A percentile compares a stretch with the other conserved stretches of the same genome.
These are phyloP conservation scores for Polytrichum formosum DNA, from an alignment of 225 moss, liverwort and hornwort genomes.

Conservation along the genomic window DNA sequence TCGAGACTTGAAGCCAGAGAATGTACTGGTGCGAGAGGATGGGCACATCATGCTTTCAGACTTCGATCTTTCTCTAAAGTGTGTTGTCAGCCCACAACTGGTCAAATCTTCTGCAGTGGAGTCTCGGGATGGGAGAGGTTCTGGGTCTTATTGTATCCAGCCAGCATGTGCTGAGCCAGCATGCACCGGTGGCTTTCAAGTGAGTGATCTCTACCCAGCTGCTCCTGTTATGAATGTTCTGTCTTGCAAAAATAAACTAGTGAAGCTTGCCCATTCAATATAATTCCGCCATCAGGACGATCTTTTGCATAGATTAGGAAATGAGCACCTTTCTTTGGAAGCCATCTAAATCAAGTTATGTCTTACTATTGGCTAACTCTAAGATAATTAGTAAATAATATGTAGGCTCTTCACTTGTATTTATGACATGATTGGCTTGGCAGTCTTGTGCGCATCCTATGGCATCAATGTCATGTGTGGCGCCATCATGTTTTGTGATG, in stretches of 20 bases:
- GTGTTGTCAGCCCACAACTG: slow-evolving; percentile 80
- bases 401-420: too few relatives aligned
- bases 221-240: too few relatives aligned
- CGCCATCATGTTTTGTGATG: slow-evolving; percentile 56
- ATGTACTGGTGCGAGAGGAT: slow-evolving; percentile 88
- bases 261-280: too few relatives aligned
- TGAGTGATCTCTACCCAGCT: slow-evolving; percentile 8
- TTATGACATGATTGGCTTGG: slow-evolving; percentile 1
- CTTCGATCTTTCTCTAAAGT: slow-evolving; percentile 90
- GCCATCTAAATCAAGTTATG: too few relatives aligned
- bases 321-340: too few relatives aligned
- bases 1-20: slow-evolving; percentile 95
- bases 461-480: slow-evolving; percentile 43
- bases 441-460: slow-evolving; percentile 48
- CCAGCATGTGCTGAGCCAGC: slow-evolving; percentile 51
- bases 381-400: too few relatives aligned
- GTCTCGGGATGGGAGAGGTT: slow-evolving; percentile 39
- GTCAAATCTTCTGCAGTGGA: slow-evolving; percentile 48
- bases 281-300: too few relatives aligned
- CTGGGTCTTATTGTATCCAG: slow-evolving; percentile 40
- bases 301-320: too few relatives aligned
- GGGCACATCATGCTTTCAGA: slow-evolving; percentile 98
- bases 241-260: too few relatives aligned
- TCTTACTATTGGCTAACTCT: too few relatives aligned
- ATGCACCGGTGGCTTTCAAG: slow-evolving; percentile 51